Percentiles rank a stretch among this genome's conserved stretches.
phyloP scores from a whole-genome alignment of 2,329 filamentous ascomycete species.

The Penicillium crustosum region DNA sequence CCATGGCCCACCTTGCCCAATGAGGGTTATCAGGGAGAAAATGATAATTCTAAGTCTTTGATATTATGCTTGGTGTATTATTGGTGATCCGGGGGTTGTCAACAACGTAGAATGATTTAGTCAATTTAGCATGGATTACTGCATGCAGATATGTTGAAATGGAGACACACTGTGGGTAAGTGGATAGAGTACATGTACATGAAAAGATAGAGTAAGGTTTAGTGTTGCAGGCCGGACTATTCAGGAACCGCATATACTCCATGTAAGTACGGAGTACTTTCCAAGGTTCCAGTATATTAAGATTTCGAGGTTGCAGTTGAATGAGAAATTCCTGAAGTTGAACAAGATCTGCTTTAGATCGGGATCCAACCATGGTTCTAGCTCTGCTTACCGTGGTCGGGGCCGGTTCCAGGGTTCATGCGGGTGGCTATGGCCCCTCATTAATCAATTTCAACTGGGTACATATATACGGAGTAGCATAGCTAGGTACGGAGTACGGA shows the following conservation, averaged over 20 bases:
- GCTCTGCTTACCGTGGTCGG: background rate
- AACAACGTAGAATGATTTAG: background rate
- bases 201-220: constrained; percentile 3
- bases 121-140: background rate
- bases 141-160: background rate
- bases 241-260: background rate
- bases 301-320: constrained; percentile 1
- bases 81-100: background rate
- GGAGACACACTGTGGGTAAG: background rate
- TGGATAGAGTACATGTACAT: constrained; percentile 4
- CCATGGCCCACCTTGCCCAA: constrained; percentile 6
- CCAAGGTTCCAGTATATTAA: background rate
- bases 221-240: background rate
- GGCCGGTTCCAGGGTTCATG: background rate
- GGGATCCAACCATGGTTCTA: constrained; percentile 1
- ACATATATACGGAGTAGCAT: background rate
- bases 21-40: background rate
- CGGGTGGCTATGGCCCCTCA: background rate
- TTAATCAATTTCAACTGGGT: background rate
- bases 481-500: background rate
- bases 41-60: background rate
- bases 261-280: background rate
- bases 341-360: constrained; percentile 4
- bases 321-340: background rate
- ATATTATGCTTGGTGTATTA: background rate